phyloP scores from a whole-genome alignment of 805 yeast genomes.

The Metschnikowia orientalis region DNA sequence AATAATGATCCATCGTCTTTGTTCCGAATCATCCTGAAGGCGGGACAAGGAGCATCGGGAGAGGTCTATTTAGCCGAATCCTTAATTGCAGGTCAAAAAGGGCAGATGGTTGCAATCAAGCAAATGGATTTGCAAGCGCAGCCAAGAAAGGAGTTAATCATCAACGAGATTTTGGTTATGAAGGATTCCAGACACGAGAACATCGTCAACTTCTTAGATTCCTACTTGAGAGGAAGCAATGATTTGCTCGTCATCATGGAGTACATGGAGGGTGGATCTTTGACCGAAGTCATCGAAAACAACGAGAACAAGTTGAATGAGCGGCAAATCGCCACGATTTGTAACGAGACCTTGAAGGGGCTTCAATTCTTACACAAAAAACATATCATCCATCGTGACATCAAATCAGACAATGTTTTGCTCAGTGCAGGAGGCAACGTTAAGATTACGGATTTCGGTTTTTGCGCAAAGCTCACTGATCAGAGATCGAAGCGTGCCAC shows the following conservation, averaged over 20 bases:
- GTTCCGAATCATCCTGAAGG: conserved; percentile 72
- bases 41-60: conserved; percentile 98
- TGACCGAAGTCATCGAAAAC: conserved; percentile 92
- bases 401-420: conserved; percentile 44
- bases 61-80: conserved; percentile 85
- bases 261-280: conserved; percentile 97
- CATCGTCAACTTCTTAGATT: conserved; percentile 91
- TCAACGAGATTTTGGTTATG: conserved; percentile 95
- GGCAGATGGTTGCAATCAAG: conserved; percentile 82
- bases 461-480: conserved; percentile 67
- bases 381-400: conserved; percentile 75
- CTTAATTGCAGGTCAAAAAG: conserved; percentile 42
- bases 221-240: conserved; percentile 70
- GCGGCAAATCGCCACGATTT: conserved; percentile 86
- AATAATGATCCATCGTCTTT: conserved; percentile 81
- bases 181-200: conserved; percentile 91
- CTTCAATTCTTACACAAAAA: conserved; percentile 87
- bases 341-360: conserved; percentile 87
- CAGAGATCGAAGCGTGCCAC: conserved; percentile 71
- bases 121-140: conserved; percentile 91
- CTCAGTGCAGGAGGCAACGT: conserved; percentile 41
- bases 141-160: conserved; percentile 91
- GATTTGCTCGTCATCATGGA: conserved; percentile 99
- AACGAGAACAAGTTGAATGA: conserved; percentile 70
- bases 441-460: conserved; percentile 45